phyloP scores from a whole-genome alignment of 768 basidiomycete species.

The Boletus pseudopeckii region DNA sequence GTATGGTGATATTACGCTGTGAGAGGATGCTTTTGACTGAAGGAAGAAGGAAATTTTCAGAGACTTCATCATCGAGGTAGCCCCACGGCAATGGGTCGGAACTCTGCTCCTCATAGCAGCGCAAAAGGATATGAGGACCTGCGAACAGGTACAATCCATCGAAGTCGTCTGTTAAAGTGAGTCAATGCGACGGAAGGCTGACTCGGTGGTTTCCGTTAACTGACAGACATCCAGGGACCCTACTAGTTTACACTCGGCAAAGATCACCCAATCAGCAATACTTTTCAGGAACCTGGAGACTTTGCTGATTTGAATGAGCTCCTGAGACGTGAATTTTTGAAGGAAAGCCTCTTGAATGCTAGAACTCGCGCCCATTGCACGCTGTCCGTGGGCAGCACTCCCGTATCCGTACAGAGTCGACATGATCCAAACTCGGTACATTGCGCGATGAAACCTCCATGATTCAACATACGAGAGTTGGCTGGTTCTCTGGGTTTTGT shows the following conservation, averaged over 20 bases:
- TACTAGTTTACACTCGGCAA: neutral
- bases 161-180: slow-evolving; percentile 10
- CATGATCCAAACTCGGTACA: slow-evolving; percentile 12
- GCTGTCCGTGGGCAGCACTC: neutral
- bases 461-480: slow-evolving; percentile 14
- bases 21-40: neutral
- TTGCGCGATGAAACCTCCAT: slow-evolving; percentile 10
- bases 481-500: slow-evolving; percentile 5
- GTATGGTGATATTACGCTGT: slow-evolving; percentile 2
- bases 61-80: slow-evolving; percentile 1
- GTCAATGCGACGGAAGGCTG: neutral
- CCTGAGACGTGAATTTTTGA: slow-evolving; percentile 12
- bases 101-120: slow-evolving; percentile 15
- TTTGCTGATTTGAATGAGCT: slow-evolving; percentile 16
- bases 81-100: slow-evolving; percentile 4
- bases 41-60: slow-evolving; percentile 2
- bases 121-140: slow-evolving; percentile 13
- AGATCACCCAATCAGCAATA: slow-evolving; percentile 4
- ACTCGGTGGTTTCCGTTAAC: neutral
- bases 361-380: neutral
- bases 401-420: slow-evolving; percentile 6
- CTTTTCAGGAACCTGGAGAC: slow-evolving; percentile 3
- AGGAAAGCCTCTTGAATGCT: slow-evolving; percentile 13
- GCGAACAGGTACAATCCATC: slow-evolving; percentile 12
- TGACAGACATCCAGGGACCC: slow-evolving; percentile 14